Evolutionary conservation across 441 rosid species (phyloP).

Genomic region (Macaranga tanarius): DNA sequence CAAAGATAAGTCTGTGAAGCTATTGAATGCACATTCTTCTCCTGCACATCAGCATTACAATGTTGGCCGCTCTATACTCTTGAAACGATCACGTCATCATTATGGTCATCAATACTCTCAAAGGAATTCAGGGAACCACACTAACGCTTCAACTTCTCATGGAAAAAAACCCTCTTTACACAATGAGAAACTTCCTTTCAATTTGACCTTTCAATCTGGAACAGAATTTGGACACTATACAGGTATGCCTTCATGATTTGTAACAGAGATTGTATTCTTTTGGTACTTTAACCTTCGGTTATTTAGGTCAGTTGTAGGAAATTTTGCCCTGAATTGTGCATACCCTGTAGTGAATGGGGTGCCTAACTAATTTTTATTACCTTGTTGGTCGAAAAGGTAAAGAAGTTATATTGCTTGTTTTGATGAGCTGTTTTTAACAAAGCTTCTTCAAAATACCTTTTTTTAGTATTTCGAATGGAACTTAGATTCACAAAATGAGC

Average conservation of each 20-base stretch:
- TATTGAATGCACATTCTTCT: conserved; percentile 24
- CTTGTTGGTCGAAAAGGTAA: not conserved
- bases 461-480: not conserved
- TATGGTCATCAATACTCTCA: conserved; percentile 55
- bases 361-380: not conserved
- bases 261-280: not conserved
- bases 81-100: conserved; percentile 56
- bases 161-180: conserved; percentile 34
- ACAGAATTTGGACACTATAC: conserved; percentile 29
- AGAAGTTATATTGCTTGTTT: not conserved
- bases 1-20: conserved; percentile 36
- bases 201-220: conserved; percentile 34
- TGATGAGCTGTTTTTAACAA: not conserved
- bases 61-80: conserved; percentile 47
- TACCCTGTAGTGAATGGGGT: not conserved
- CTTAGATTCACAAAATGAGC: not conserved
- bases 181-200: conserved; percentile 44
- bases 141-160: conserved; percentile 45
- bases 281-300: not conserved
- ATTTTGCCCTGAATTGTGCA: not conserved
- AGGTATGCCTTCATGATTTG: conserved; percentile 30
- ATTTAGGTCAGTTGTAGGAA: not conserved
- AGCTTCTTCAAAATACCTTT: not conserved
- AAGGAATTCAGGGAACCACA: conserved; percentile 43
- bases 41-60: conserved; percentile 32